These are phyloP conservation scores for Citrullus mucosospermus DNA, from an alignment of 306 rosid species.

Conservation along the genomic window DNA sequence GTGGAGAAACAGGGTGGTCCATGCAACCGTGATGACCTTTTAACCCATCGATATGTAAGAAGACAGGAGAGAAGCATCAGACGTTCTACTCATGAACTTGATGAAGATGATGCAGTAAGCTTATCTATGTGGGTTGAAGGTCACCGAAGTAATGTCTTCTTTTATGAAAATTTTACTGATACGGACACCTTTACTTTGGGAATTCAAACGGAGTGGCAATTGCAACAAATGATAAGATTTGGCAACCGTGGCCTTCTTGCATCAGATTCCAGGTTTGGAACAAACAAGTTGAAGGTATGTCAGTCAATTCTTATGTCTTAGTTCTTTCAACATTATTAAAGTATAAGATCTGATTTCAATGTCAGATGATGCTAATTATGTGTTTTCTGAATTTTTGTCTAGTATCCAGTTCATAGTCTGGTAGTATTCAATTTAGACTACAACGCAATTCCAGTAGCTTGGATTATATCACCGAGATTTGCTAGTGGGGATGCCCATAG, in stretches of 20 bases:
- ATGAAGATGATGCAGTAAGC: constrained; percentile 68
- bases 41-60: constrained; percentile 75
- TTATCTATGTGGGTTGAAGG: constrained; percentile 66
- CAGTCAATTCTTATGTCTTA: not conserved
- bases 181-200: constrained; percentile 63
- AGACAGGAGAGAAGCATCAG: constrained; percentile 85
- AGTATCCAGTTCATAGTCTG: constrained; percentile 82
- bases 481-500: constrained; percentile 49
- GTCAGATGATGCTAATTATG: constrained; percentile 21
- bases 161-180: constrained; percentile 70
- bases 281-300: constrained; percentile 80
- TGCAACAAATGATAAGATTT: constrained; percentile 85
- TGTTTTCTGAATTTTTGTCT: constrained; percentile 21
- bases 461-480: constrained; percentile 69
- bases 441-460: constrained; percentile 86
- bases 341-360: constrained; percentile 1
- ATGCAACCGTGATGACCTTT: constrained; percentile 78
- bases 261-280: constrained; percentile 84
- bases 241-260: constrained; percentile 68
- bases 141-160: constrained; percentile 65
- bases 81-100: constrained; percentile 62
- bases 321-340: constrained; percentile 9
- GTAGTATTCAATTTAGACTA: constrained; percentile 83
- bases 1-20: constrained; percentile 93
- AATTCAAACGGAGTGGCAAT: constrained; percentile 93